phyloP scores from a whole-genome alignment of 352 stramenopile genomes.

The Phytophthora melonis region DNA sequence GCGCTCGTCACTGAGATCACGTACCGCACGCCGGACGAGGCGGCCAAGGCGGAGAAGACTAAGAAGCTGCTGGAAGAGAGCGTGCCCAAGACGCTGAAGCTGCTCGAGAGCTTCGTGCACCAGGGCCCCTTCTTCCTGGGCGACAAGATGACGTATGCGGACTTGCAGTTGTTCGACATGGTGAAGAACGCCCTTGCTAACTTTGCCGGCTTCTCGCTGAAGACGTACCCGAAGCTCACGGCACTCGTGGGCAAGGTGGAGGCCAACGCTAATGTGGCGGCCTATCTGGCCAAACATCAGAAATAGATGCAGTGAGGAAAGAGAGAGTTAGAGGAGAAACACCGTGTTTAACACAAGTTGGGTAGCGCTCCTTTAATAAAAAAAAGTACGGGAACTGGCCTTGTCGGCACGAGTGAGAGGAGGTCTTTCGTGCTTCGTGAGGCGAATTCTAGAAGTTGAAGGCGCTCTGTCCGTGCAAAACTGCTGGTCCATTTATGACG shows the following conservation, averaged over 20 bases:
- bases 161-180: conserved; percentile 70
- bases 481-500: background rate
- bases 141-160: conserved; percentile 53
- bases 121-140: conserved; percentile 62
- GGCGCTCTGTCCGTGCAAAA: background rate
- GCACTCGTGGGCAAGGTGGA: conserved; percentile 48
- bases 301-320: conserved; percentile 6
- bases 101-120: conserved; percentile 49
- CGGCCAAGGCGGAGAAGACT: conserved; percentile 53
- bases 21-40: conserved; percentile 45
- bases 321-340: background rate
- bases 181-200: conserved; percentile 48
- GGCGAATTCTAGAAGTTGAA: background rate
- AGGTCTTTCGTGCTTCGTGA: background rate
- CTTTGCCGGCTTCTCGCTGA: conserved; percentile 46
- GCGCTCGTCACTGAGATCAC: conserved; percentile 49
- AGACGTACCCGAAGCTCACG: conserved; percentile 56
- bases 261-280: conserved; percentile 44
- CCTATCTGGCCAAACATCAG: conserved; percentile 45
- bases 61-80: conserved; percentile 50
- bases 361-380: background rate
- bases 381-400: too few relatives aligned
- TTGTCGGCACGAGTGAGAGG: background rate
- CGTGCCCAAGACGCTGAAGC: conserved; percentile 46
- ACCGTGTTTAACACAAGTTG: too few relatives aligned